These are phyloP conservation scores for Kuraishia borneana DNA, from an alignment of 805 yeast species.

Conservation along the genomic window DNA sequence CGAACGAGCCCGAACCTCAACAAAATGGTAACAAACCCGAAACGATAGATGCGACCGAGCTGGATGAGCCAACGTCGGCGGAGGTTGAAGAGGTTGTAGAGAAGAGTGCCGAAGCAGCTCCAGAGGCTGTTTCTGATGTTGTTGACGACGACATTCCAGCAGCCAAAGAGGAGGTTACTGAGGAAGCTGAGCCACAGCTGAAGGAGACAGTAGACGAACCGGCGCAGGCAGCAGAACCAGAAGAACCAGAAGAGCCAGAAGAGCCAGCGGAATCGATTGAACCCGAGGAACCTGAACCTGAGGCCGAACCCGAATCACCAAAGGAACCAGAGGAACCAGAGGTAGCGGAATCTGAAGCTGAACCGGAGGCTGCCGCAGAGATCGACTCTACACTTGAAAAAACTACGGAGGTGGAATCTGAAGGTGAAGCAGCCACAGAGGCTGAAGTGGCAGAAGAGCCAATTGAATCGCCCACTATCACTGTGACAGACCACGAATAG, in stretches of 20 bases:
- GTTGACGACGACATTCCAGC: conserved; percentile 4
- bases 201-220: conserved; percentile 1
- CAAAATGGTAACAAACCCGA: conserved; percentile 7
- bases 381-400: not conserved
- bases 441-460: conserved; percentile 4
- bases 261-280: conserved; percentile 4
- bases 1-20: conserved; percentile 5
- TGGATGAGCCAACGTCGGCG: conserved; percentile 3
- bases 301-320: conserved; percentile 4
- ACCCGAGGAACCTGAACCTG: conserved; percentile 4
- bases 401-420: conserved; percentile 3
- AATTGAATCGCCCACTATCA: conserved; percentile 1
- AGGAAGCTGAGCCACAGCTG: conserved; percentile 2
- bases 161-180: conserved; percentile 5
- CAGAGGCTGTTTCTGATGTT: conserved; percentile 7
- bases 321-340: conserved; percentile 3
- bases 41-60: conserved; percentile 2
- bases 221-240: conserved; percentile 1
- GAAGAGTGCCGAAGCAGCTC: conserved; percentile 4
- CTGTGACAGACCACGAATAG: conserved; percentile 5
- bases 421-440: conserved; percentile 5
- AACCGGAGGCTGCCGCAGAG: not conserved
- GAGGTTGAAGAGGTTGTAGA: conserved; percentile 2
- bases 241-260: conserved; percentile 2
- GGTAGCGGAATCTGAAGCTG: not conserved